Base-by-base conservation (phyloP, 2,329 filamentous ascomycete genomes). In the Penicillium sp. region DNA sequence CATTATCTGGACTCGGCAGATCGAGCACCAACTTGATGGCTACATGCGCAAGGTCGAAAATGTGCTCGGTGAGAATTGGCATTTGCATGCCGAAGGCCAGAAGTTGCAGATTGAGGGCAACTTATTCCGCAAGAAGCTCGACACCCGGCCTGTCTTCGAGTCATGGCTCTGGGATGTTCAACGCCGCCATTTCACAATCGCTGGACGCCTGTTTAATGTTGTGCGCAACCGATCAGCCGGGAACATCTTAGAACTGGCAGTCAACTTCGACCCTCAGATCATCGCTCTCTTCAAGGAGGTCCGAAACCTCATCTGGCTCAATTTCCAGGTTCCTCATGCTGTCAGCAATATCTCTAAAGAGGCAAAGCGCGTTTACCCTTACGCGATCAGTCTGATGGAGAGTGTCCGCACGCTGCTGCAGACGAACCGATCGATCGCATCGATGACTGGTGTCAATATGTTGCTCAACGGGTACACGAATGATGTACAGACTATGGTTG, bases 11-110 rank as follows among this genome's bases (percentile, higher is more conserved):
- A 92, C 92, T 19, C 86, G 89, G 36, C 93, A 99, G 71, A 99
- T 99, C 54, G 92, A 99, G 74, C 84, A 89, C 30, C 93, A 99
- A 69, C 82, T 99, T 9, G 87, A 96, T 64, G 88, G 86, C 10
- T 99, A 99, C 70, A 96, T 99, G 90, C 88, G 90, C 66, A 96
- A 96, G 70, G 92, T 99, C n/a, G 95, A 97, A 68, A 89, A 95
- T 59, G 93, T 99, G 31, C 81, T 99, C 18, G 93, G 93, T 41
- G 85, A 88, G 49, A 90, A 96, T 60, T 99, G 93, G 93, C 86
- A 88, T 46, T 77, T 97, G 52, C 95, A 99, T 64, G 83, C 90
- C 6, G 93, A 99, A 67, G 95, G 95, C 1, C 89, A 96, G 65
- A 95, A 95, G 70, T 80, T 99, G 16, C 87, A 92, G 64, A 85